Conservation (phyloP, 2,329 filamentous ascomycete genomes). For the Colletotrichum sp. region DNA sequence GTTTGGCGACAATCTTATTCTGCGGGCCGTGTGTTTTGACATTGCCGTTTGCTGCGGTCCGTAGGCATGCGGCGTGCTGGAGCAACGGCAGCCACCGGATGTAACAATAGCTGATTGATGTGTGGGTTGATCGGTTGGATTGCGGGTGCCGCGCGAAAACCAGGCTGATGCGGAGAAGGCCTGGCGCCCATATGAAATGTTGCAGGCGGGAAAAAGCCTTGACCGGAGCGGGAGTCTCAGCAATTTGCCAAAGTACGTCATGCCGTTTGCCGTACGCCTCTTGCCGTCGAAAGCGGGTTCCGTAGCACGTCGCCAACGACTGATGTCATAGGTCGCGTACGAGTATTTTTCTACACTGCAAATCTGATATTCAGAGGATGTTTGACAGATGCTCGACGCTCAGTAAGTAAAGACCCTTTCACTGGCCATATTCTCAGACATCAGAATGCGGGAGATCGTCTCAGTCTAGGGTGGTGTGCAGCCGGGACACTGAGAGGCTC, state of each 20-base stretch:
- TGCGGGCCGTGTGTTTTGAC: slow-evolving; percentile 12
- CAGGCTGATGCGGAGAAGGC: neutral
- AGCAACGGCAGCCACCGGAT: slow-evolving; percentile 13
- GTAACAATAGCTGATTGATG: slow-evolving; percentile 1
- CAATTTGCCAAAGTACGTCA: slow-evolving; percentile 3
- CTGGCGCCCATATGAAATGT: neutral
- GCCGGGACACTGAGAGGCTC: neutral
- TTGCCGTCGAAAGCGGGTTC: neutral
- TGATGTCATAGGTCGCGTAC: neutral
- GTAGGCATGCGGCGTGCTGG: slow-evolving; percentile 12
- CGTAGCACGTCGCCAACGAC: neutral
- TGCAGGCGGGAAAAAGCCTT: slow-evolving; percentile 1
- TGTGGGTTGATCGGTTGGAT: slow-evolving; percentile 4
- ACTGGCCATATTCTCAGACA: neutral
- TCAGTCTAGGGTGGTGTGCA: neutral
- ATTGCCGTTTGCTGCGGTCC: neutral
- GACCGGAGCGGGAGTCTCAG: neutral
- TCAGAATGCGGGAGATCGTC: slow-evolving; percentile 12
- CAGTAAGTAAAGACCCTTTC: neutral
- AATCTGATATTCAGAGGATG: neutral
- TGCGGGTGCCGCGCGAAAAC: neutral
- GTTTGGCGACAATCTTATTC: slow-evolving; percentile 16
- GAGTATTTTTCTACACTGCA: too few relatives aligned
- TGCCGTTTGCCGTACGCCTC: neutral
- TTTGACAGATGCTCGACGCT: neutral